Evolutionary conservation across 2,329 filamentous ascomycete genomes (phyloP).

Genomic region (Sodiomyces alkalinus): DNA sequence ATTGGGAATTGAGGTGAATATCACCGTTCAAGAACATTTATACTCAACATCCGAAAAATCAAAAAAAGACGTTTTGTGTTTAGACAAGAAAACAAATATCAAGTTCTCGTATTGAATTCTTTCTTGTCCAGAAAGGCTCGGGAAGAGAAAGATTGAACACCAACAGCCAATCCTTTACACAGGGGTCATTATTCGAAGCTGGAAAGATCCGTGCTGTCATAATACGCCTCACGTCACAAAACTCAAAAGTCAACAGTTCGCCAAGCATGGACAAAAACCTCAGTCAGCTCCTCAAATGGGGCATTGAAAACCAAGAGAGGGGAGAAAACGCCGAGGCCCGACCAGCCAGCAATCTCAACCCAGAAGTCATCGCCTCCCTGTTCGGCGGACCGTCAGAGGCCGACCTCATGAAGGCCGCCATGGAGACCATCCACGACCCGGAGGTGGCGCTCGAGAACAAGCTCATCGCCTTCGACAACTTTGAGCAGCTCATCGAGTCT

Average conservation of each 20-base stretch:
- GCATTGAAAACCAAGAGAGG: constrained; percentile 33
- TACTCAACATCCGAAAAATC: too few species aligned
- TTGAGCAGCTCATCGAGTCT: constrained; percentile 81
- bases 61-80: too few species aligned
- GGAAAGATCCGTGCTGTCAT: too few species aligned
- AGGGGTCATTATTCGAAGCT: too few species aligned
- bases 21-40: neutral
- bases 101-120: too few species aligned
- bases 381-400: constrained; percentile 80
- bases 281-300: constrained; percentile 70
- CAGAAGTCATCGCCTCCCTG: constrained; percentile 57
- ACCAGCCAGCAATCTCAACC: constrained; percentile 35
- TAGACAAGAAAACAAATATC: too few species aligned
- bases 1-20: constrained; percentile 5
- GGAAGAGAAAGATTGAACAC: too few species aligned
- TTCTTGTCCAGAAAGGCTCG: too few species aligned
- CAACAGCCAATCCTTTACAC: too few species aligned
- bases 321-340: constrained; percentile 14
- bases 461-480: constrained; percentile 80
- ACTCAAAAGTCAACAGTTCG: constrained; percentile 1
- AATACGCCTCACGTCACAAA: too few species aligned
- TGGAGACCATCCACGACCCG: constrained; percentile 56
- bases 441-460: constrained; percentile 59
- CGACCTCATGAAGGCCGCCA: constrained; percentile 76
- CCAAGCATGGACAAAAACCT: constrained; percentile 35